Evolutionary conservation across 2,329 filamentous ascomycete genomes (phyloP), one percentile per base, ranked within the genome.

Genomic region (Zymoseptoria passerinii): DNA sequence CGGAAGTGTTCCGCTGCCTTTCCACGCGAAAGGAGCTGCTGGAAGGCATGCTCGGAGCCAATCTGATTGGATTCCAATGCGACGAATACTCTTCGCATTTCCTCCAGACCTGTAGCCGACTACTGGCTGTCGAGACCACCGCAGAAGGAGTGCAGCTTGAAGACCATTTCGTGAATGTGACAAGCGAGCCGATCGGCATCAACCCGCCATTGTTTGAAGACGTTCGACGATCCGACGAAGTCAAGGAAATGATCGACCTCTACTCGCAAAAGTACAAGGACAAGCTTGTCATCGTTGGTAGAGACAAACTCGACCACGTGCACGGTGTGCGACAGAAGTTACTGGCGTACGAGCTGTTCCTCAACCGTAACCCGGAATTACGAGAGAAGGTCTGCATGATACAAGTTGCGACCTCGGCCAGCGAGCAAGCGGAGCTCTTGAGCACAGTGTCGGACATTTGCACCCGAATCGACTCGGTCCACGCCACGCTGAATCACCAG

Each of bases 31-130:
- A 88, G 65, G 83, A 96, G 73, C 81, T 97, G 8, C 81, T 97
- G 1, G 88, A 96, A 66, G 92, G 94, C 57, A 92, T 97, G 79
- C 83, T 97, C 0, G 92, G 92, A 8, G 90, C 94, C 57, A 95
- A 96, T 67, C 78, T 97, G 10, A 84, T 97, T 62, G 92, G 90
- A 1, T 97, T 97, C 75, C 92, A 97, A 75, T 95, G 91, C 23
- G 84, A 87, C 57, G 92, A 97, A 73, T 97, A 97, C 70, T 88
- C 89, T 4, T 85, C 92, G 13, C 94, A 97, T 75, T 97, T 97
- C 74, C 78, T 96, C 53, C 92, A 96, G 74, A 97, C 92, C 0
- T 96, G 92, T 79, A 96, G 90, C 72, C 88, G 94, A 35, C 80
- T 97, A 13, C 80, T 97, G 44, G 87, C 83, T n/a, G 90, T 95